Percentiles rank a stretch among this genome's conserved stretches.
These are phyloP conservation scores for Chlorella variabilis DNA, from an alignment of 163 green algal genomes.

Conservation along the genomic window DNA sequence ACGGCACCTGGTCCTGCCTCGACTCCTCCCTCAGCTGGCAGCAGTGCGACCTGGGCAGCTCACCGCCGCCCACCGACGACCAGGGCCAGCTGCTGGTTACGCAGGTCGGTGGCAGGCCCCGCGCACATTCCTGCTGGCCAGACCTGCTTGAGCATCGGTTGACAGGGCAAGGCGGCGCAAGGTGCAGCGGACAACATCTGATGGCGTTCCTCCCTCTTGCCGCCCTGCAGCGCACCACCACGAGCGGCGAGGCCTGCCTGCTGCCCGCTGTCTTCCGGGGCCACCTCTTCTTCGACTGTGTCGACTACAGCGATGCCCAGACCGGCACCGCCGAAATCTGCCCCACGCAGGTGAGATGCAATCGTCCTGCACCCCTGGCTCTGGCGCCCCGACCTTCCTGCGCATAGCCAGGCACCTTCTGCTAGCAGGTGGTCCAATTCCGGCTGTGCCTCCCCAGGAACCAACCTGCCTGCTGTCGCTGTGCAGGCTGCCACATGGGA, in stretches of 20 bases:
- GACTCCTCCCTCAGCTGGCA: slow-evolving; percentile 4
- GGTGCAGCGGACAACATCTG: no score
- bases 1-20: slow-evolving; percentile 28
- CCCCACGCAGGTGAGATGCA: slow-evolving; percentile 23
- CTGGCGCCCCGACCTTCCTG: no score
- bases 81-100: slow-evolving; percentile 16
- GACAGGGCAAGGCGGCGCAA: no score
- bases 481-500: not conserved
- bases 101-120: not conserved
- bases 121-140: no score
- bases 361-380: no score
- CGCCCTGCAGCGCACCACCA: slow-evolving; percentile 16
- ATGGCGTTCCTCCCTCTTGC: no score
- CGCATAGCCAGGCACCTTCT: no score
- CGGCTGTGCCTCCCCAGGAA: not conserved
- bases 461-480: no score
- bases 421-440: not conserved
- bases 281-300: slow-evolving; percentile 32
- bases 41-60: slow-evolving; percentile 14
- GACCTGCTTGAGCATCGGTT: no score
- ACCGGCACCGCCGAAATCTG: not conserved
- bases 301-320: not conserved
- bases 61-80: not conserved
- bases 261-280: slow-evolving; percentile 36
- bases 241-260: slow-evolving; percentile 16